phyloP scores from a whole-genome alignment of 805 yeast species.

The Wickerhamomyces tratensis region DNA sequence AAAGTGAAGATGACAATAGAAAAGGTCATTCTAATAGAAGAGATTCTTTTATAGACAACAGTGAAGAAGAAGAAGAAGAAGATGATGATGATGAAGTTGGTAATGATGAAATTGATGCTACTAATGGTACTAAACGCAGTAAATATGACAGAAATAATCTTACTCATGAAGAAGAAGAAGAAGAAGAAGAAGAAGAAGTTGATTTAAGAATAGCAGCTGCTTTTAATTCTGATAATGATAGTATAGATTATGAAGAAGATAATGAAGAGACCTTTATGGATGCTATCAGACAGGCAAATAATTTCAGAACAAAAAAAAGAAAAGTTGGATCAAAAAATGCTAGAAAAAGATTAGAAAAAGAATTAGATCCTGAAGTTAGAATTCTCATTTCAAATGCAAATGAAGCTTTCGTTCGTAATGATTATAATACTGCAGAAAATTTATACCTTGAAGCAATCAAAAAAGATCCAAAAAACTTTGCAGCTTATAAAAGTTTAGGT shows the following conservation, averaged over 20 bases:
- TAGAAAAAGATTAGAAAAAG: slow-evolving; percentile 24
- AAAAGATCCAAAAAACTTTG: slow-evolving; percentile 65
- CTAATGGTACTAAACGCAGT: too few relatives aligned
- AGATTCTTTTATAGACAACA: too few relatives aligned
- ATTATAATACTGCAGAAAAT: slow-evolving; percentile 48
- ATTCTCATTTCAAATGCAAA: slow-evolving; percentile 62
- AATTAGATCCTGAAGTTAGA: slow-evolving; percentile 66
- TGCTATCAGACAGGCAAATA: slow-evolving; percentile 59
- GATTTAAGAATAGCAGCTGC: slow-evolving; percentile 22
- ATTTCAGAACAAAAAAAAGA: slow-evolving; percentile 40
- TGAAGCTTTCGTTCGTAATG: slow-evolving; percentile 64
- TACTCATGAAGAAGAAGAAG: too few relatives aligned
- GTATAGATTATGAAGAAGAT: slow-evolving; percentile 27
- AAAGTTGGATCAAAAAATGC: slow-evolving; percentile 23
- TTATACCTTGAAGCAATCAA: slow-evolving; percentile 63
- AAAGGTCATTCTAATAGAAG: too few relatives aligned
- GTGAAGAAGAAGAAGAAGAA: too few relatives aligned
- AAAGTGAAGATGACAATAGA: slow-evolving; percentile 11
- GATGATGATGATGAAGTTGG: too few relatives aligned
- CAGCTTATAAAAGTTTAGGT: slow-evolving; percentile 84
- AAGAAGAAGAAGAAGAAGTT: too few relatives aligned
- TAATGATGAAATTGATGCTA: too few relatives aligned
- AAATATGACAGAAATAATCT: too few relatives aligned
- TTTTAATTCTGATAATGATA: slow-evolving; percentile 19
- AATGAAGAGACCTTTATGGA: slow-evolving; percentile 41